These are phyloP conservation scores for Barbatosphaeria neglecta DNA, from an alignment of 495 filamentous ascomycete genomes.

Conservation along the genomic window DNA sequence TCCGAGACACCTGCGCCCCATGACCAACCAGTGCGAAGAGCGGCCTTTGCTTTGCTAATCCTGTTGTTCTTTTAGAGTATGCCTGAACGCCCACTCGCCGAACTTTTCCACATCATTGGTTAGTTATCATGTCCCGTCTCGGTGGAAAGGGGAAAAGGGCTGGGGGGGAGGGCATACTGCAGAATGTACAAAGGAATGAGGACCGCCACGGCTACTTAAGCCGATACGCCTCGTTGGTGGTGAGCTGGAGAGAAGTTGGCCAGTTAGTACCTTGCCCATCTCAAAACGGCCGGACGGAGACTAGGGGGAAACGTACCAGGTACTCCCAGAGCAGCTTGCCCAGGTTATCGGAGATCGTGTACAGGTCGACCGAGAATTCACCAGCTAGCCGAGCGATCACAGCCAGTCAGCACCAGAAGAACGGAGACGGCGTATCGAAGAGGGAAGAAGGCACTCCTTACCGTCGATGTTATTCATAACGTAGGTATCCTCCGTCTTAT, in stretches of 20 bases:
- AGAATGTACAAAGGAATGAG: neutral
- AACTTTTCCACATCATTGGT: too few species aligned
- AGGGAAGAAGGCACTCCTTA: conserved; percentile 30
- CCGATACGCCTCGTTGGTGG: neutral
- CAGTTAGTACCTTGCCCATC: neutral
- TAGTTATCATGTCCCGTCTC: neutral
- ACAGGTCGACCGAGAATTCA: conserved; percentile 97
- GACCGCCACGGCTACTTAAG: neutral
- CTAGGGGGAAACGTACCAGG: conserved; percentile 20
- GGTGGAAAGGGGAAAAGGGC: neutral
- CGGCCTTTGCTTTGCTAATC: too few species aligned
- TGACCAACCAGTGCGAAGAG: too few species aligned
- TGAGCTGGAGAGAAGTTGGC: neutral
- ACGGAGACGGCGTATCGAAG: neutral
- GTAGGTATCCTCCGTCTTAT: conserved; percentile 84
- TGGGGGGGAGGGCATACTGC: neutral
- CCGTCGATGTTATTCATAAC: conserved; percentile 94
- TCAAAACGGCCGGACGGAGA: too few species aligned
- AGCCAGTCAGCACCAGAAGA: neutral
- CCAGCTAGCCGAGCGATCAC: conserved; percentile 48
- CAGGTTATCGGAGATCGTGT: conserved; percentile 74
- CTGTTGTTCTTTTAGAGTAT: too few species aligned
- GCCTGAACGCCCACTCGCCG: too few species aligned
- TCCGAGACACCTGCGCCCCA: too few species aligned
- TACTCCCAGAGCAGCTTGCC: conserved; percentile 93